A percentile compares a stretch with the other conserved stretches of the same genome.
Conservation (phyloP, 495 filamentous ascomycete species). For the Thermothielavioides terrestris region DNA sequence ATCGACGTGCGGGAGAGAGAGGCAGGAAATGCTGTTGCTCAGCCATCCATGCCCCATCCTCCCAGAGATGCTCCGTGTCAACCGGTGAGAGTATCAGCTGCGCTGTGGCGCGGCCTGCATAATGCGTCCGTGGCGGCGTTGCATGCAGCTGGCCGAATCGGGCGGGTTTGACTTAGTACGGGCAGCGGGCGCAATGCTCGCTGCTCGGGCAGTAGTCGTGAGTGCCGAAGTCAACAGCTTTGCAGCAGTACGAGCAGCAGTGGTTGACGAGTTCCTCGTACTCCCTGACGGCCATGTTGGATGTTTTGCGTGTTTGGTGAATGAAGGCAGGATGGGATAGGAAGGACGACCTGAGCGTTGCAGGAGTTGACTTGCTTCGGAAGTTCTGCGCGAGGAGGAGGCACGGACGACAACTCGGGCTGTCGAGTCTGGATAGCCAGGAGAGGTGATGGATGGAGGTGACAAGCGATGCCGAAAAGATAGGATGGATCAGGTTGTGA, state of each 20-base stretch:
- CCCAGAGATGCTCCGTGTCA: conserved; percentile 2
- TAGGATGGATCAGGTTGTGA: too few relatives aligned
- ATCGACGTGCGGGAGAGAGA: neutral
- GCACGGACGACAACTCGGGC: neutral
- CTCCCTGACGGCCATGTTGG: conserved; percentile 40
- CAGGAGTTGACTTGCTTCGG: neutral
- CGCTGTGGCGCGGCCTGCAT: conserved; percentile 4
- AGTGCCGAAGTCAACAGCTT: conserved; percentile 43
- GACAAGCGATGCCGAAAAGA: too few relatives aligned
- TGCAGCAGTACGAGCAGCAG: conserved; percentile 48
- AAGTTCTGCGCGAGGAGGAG: neutral
- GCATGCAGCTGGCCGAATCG: conserved; percentile 23
- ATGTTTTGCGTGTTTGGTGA: conserved; percentile 1
- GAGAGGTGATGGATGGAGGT: neutral
- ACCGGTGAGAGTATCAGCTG: conserved; percentile 5
- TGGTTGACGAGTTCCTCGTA: conserved; percentile 39
- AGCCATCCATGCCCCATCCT: conserved; percentile 2
- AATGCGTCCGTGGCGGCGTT: neutral
- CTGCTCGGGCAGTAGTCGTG: conserved; percentile 42
- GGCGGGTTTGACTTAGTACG: conserved; percentile 28
- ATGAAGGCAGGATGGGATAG: neutral
- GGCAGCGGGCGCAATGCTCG: conserved; percentile 37
- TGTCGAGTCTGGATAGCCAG: neutral
- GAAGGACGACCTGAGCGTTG: too few relatives aligned
- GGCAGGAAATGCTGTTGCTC: neutral